phyloP scores from a whole-genome alignment of 495 filamentous ascomycete species.

The Wilcoxina mikolae region DNA sequence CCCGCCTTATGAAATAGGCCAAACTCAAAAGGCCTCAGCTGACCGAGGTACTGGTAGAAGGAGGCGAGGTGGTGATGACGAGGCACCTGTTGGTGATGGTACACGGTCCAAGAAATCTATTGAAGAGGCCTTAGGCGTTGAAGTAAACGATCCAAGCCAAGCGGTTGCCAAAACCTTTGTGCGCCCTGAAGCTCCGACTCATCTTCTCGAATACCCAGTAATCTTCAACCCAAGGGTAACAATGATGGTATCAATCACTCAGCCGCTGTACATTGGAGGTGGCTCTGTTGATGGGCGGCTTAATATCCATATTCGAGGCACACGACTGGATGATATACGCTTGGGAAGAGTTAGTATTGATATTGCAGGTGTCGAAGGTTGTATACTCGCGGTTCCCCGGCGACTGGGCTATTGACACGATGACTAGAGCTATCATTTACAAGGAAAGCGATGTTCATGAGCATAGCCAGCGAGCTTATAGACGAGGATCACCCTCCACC shows the following conservation, averaged over 20 bases:
- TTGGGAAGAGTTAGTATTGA: slow-evolving; percentile 37
- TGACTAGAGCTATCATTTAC: slow-evolving; percentile 27
- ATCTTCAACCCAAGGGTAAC: slow-evolving; percentile 29
- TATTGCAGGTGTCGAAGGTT: slow-evolving; percentile 40
- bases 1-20: slow-evolving; percentile 4
- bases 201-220: slow-evolving; percentile 31
- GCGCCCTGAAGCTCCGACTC: slow-evolving; percentile 28
- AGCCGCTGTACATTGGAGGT: slow-evolving; percentile 33
- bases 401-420: slow-evolving; percentile 28
- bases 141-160: slow-evolving; percentile 2
- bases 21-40: neutral
- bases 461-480: slow-evolving; percentile 37
- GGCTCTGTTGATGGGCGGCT: slow-evolving; percentile 32
- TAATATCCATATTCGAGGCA: slow-evolving; percentile 30
- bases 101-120: slow-evolving; percentile 3
- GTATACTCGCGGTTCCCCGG: too few relatives aligned
- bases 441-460: slow-evolving; percentile 34
- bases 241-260: slow-evolving; percentile 28
- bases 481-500: slow-evolving; percentile 39
- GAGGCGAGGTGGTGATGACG: neutral
- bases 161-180: slow-evolving; percentile 32
- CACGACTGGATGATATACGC: slow-evolving; percentile 25
- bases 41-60: neutral
- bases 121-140: slow-evolving; percentile 6
- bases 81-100: neutral